These are phyloP conservation scores for Pyrrhoderma noxium DNA, from an alignment of 1,284 basidiomycete genomes.

Conservation along the genomic window DNA sequence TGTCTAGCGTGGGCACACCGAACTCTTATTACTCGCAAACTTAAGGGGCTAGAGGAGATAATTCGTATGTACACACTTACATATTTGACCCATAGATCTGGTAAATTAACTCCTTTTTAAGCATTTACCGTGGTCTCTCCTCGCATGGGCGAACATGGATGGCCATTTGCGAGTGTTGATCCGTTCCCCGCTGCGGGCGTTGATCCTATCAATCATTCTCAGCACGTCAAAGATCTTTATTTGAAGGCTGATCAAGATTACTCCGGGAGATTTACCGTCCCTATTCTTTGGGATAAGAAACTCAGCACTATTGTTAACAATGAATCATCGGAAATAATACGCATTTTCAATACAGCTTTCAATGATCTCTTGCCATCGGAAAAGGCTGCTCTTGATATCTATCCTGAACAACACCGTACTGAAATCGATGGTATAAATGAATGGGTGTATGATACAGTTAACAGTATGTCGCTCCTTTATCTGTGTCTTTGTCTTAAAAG, in stretches of 20 bases:
- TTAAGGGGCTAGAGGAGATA: slow-evolving; percentile 87
- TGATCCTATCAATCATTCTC: slow-evolving; percentile 64
- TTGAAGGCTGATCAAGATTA: slow-evolving; percentile 69
- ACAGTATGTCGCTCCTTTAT: slow-evolving; percentile 27
- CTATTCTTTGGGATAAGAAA: slow-evolving; percentile 95
- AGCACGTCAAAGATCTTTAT: slow-evolving; percentile 85
- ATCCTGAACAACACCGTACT: slow-evolving; percentile 61
- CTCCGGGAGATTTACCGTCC: slow-evolving; percentile 76
- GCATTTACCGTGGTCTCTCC: slow-evolving; percentile 83
- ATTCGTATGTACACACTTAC: slow-evolving; percentile 47
- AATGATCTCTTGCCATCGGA: slow-evolving; percentile 56
- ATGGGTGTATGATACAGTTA: slow-evolving; percentile 47
- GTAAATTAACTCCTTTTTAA: slow-evolving; percentile 25
- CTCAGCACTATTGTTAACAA: slow-evolving; percentile 88
- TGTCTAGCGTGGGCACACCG: slow-evolving; percentile 85
- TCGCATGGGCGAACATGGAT: slow-evolving; percentile 75
- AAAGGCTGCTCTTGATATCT: slow-evolving; percentile 64
- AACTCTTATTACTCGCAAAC: slow-evolving; percentile 78
- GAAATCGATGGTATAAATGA: slow-evolving; percentile 77
- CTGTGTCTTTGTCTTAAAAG: background rate
- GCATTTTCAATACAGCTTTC: slow-evolving; percentile 84
- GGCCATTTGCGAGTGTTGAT: slow-evolving; percentile 78
- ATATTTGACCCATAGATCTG: background rate
- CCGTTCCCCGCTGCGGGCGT: slow-evolving; percentile 63
- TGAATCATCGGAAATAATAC: slow-evolving; percentile 90